phyloP scores from a whole-genome alignment of 2,329 filamentous ascomycete genomes.

The Fusarium veterinarium region DNA sequence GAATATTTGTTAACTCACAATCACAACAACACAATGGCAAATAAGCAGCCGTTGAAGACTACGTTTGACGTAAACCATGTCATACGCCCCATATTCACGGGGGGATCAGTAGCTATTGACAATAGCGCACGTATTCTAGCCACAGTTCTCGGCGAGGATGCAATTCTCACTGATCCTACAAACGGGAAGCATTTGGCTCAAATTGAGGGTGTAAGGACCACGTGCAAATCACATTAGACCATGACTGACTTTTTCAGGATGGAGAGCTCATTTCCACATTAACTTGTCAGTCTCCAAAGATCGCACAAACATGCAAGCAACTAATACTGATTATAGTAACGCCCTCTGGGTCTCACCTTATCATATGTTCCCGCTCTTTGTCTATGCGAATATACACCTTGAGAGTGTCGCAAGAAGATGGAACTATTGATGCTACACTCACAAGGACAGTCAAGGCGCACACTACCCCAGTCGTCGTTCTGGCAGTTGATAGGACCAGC shows the following conservation, averaged over 20 bases:
- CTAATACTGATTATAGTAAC: slow-evolving; percentile 69
- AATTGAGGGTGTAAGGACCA: slow-evolving; percentile 79
- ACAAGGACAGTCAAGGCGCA: slow-evolving; percentile 89
- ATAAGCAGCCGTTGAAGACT: slow-evolving; percentile 77
- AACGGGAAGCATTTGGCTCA: slow-evolving; percentile 85
- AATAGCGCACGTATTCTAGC: slow-evolving; percentile 84
- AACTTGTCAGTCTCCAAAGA: slow-evolving; percentile 59
- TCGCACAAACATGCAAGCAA: not conserved
- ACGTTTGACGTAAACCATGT: slow-evolving; percentile 88
- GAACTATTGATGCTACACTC: slow-evolving; percentile 73
- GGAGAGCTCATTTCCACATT: slow-evolving; percentile 83
- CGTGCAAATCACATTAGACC: not conserved
- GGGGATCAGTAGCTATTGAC: slow-evolving; percentile 87
- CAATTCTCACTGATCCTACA: slow-evolving; percentile 83
- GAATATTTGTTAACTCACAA: slow-evolving; percentile 26
- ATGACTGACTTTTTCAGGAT: slow-evolving; percentile 63
- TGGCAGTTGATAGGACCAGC: slow-evolving; percentile 86
- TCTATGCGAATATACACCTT: slow-evolving; percentile 93
- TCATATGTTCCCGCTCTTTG: slow-evolving; percentile 93
- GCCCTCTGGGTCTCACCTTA: slow-evolving; percentile 86
- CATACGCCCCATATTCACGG: slow-evolving; percentile 93
- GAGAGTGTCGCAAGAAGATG: slow-evolving; percentile 66
- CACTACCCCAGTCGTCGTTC: slow-evolving; percentile 86
- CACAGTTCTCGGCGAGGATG: slow-evolving; percentile 92
- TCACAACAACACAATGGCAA: slow-evolving; percentile 60